Conservation (phyloP, 805 yeast genomes). For the Metschnikowia proteae region DNA sequence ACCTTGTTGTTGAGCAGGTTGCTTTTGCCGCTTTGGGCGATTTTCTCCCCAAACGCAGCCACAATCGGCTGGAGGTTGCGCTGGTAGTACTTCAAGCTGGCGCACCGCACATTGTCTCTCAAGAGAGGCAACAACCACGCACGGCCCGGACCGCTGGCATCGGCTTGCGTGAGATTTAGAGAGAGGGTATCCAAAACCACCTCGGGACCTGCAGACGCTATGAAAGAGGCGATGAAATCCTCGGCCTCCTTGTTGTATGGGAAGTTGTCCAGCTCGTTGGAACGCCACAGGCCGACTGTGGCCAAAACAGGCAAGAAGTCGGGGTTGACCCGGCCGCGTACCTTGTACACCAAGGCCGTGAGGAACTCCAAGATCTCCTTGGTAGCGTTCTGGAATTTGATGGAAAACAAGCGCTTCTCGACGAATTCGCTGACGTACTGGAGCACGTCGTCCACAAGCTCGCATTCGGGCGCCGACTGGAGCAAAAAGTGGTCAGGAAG, state of each 20-base stretch:
- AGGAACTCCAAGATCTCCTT: conserved; percentile 68
- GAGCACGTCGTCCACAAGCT: conserved; percentile 52
- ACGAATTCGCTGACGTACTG: conserved; percentile 48
- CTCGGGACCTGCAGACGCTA: conserved; percentile 83
- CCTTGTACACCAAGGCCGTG: conserved; percentile 56
- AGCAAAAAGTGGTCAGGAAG: conserved; percentile 59
- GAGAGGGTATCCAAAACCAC: conserved; percentile 73
- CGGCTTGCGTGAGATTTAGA: conserved; percentile 53
- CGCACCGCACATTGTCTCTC: conserved; percentile 77
- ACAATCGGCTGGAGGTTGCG: conserved; percentile 63
- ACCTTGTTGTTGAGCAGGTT: conserved; percentile 71
- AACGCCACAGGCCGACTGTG: conserved; percentile 81
- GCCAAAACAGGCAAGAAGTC: conserved; percentile 63
- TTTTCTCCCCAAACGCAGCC: conserved; percentile 49
- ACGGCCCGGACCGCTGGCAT: conserved; percentile 64
- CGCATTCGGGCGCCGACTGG: conserved; percentile 44
- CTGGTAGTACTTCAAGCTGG: conserved; percentile 63
- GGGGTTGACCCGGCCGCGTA: conserved; percentile 66
- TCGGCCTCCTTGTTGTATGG: conserved; percentile 75
- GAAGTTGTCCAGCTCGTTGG: conserved; percentile 66
- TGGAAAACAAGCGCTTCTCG: conserved; percentile 58
- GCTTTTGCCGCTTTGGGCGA: conserved; percentile 33
- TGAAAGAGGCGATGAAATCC: conserved; percentile 71
- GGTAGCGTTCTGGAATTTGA: conserved; percentile 73
- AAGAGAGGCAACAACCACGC: conserved; percentile 93